Conservation (phyloP, 1,284 basidiomycete genomes). For the Fomitopsis schrenkii region DNA sequence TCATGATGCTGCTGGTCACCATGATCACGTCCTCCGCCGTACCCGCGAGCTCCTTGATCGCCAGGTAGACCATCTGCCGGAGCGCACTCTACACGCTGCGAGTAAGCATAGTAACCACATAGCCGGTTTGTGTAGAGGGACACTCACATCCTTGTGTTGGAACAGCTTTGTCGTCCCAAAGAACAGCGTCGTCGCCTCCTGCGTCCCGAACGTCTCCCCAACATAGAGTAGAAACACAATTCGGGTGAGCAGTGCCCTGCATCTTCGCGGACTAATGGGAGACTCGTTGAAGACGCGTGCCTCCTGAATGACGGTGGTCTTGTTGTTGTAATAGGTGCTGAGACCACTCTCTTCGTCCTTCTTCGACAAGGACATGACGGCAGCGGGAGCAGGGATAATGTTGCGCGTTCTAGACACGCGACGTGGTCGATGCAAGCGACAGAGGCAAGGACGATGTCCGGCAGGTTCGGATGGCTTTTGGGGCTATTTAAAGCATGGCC, state of each 20-base stretch:
- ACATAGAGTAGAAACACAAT: constrained; percentile 96
- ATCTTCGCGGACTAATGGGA: constrained; percentile 95
- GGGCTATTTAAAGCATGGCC: background rate
- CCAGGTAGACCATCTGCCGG: constrained; percentile 97
- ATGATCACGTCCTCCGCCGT: constrained; percentile 99
- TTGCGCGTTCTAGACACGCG: background rate
- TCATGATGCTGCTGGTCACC: constrained; percentile 99
- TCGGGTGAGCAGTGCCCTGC: constrained; percentile 92
- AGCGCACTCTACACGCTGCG: constrained; percentile 72
- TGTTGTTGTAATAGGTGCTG: constrained; percentile 88
- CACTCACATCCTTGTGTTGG: constrained; percentile 97
- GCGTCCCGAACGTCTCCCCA: constrained; percentile 92
- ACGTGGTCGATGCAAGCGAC: background rate
- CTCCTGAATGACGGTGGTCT: constrained; percentile 96
- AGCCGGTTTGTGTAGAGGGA: constrained; percentile 3
- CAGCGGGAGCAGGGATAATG: constrained; percentile 6
- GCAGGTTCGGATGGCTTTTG: no score
- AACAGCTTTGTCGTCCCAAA: constrained; percentile 99
- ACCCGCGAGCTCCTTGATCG: constrained; percentile 96
- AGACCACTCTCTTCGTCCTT: constrained; percentile 91
- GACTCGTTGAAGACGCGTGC: constrained; percentile 99
- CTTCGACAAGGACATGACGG: constrained; percentile 77
- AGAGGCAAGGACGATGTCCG: no score
- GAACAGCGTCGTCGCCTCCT: constrained; percentile 97
- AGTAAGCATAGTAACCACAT: background rate